Percentiles rank a stretch among this genome's conserved stretches.
Conservation (phyloP, 805 yeast genomes). For the Yarrowia bubula region DNA sequence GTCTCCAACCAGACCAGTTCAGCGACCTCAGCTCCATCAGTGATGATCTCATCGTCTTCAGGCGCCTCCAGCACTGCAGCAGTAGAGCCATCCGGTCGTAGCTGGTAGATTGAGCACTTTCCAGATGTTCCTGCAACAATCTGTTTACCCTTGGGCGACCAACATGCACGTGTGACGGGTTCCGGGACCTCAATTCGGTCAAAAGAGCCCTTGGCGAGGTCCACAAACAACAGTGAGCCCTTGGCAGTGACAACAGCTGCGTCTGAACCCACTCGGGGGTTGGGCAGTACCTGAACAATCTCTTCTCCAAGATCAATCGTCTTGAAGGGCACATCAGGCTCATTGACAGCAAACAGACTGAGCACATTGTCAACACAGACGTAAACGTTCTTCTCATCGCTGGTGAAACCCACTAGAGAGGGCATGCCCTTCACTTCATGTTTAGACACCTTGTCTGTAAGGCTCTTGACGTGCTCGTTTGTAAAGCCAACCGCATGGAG, state of each 20-base stretch:
- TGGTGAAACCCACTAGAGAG: slow-evolving; percentile 31
- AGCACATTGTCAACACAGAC: slow-evolving; percentile 26
- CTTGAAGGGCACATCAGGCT: neutral
- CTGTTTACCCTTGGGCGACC: slow-evolving; percentile 36
- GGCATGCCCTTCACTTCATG: slow-evolving; percentile 25
- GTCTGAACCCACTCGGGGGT: slow-evolving; percentile 30
- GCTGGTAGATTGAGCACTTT: slow-evolving; percentile 31
- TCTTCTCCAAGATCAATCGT: slow-evolving; percentile 5
- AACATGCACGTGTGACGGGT: slow-evolving; percentile 29
- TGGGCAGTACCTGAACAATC: slow-evolving; percentile 27
- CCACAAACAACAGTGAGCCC: slow-evolving; percentile 25
- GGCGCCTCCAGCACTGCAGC: slow-evolving; percentile 29
- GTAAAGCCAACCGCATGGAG: slow-evolving; percentile 29
- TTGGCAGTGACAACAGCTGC: slow-evolving; percentile 29
- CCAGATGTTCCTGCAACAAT: slow-evolving; percentile 31
- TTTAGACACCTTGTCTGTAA: slow-evolving; percentile 2
- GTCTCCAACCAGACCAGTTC: slow-evolving; percentile 32
- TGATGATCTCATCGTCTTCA: neutral
- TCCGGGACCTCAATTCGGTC: slow-evolving; percentile 3
- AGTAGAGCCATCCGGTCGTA: slow-evolving; percentile 29
- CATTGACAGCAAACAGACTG: neutral
- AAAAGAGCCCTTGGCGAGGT: neutral
- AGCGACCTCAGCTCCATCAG: neutral
- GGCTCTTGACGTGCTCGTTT: slow-evolving; percentile 21
- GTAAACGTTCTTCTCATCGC: slow-evolving; percentile 33